These are phyloP conservation scores for Fusarium tupiense DNA, from an alignment of 2,329 filamentous ascomycete species.

Conservation along the genomic window DNA sequence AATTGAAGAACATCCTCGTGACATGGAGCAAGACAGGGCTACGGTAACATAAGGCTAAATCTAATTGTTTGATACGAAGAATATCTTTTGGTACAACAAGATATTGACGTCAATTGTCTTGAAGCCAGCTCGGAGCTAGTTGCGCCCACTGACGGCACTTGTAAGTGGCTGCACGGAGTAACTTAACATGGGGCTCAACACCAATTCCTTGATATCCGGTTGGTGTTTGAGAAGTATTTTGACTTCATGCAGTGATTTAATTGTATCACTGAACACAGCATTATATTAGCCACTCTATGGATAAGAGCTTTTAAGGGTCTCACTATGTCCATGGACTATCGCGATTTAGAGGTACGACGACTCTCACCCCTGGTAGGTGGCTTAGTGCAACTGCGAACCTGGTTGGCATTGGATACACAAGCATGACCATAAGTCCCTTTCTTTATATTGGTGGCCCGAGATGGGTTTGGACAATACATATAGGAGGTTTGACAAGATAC, in stretches of 20 bases:
- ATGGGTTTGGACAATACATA: too few relatives aligned
- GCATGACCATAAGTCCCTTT: neutral
- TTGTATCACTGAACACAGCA: neutral
- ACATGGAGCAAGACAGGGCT: neutral
- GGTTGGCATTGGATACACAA: neutral
- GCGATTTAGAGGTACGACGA: neutral
- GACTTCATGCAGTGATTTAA: neutral
- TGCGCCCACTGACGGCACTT: neutral
- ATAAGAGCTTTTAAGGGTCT: neutral
- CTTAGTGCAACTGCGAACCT: neutral
- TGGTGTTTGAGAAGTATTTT: neutral
- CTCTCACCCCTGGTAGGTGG: neutral
- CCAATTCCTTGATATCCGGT: neutral
- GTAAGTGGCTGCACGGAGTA: neutral
- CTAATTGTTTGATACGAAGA: neutral
- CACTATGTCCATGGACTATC: neutral
- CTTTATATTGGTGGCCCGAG: neutral
- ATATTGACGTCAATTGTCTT: conserved; percentile 15
- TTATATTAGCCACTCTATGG: neutral
- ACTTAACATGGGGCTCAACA: neutral
- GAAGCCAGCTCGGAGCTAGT: neutral
- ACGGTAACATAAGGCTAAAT: neutral
- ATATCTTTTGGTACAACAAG: neutral
- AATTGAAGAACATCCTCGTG: neutral
- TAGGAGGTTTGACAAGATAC: too few relatives aligned